phyloP scores from a whole-genome alignment of 768 basidiomycete species.

The Harrya chromipes region DNA sequence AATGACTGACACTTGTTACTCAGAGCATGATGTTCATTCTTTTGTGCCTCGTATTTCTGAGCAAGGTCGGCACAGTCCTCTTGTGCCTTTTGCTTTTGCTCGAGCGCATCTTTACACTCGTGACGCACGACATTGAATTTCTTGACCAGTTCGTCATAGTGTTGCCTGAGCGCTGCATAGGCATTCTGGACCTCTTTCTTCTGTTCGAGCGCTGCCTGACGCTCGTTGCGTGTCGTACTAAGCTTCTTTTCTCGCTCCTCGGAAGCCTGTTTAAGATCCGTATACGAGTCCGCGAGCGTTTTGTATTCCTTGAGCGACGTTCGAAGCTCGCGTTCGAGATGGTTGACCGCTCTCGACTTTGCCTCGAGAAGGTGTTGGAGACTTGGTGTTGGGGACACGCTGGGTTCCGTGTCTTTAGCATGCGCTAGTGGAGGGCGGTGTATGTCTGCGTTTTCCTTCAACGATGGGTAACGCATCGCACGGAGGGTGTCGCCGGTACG shows the following conservation, averaged over 20 bases:
- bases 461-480: neutral
- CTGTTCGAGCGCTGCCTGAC: neutral
- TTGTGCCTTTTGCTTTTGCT: constrained; percentile 4
- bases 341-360: constrained; percentile 6
- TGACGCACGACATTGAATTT: constrained; percentile 3
- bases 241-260: constrained; percentile 9
- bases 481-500: neutral
- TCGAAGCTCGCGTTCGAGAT: constrained; percentile 4
- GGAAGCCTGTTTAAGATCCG: constrained; percentile 1
- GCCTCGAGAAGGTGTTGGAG: neutral
- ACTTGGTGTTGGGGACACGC: neutral
- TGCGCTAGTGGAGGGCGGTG: neutral
- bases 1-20: constrained; percentile 10
- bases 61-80: constrained; percentile 3
- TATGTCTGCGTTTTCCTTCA: neutral
- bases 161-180: constrained; percentile 17
- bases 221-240: neutral
- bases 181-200: constrained; percentile 10
- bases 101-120: constrained; percentile 1
- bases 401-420: neutral
- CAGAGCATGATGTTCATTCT: constrained; percentile 12
- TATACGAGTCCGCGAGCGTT: neutral
- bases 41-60: constrained; percentile 11
- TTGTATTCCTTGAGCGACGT: constrained; percentile 6
- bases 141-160: constrained; percentile 10